Evolutionary conservation across 345 rosid species (phyloP), one percentile per base, ranked within the genome.

Genomic region (Xanthoceras sorbifolium): DNA sequence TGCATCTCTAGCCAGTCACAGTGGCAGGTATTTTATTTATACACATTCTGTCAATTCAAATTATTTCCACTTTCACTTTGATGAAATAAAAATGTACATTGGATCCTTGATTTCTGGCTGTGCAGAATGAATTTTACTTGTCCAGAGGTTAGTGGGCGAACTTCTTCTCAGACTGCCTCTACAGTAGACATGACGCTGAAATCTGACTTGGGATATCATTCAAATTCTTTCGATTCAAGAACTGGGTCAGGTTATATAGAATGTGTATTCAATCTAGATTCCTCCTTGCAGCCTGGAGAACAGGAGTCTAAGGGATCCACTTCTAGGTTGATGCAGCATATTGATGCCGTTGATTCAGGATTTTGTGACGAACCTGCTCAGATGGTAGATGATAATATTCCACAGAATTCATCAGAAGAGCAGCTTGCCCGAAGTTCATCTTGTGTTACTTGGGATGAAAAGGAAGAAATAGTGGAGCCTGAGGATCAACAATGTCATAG

Each of bases 401-500:
- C 77, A 73, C 67, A 36, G 64, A 71, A 75, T 83, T 88, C 85
- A 54, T 82, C 84, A 3, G 83, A 82, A 65, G 86, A 86, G 76
- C 81, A 54, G 72, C 67, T 80, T 75, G 82, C 73, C 54, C 85
- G 67, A 52, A 79, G 82, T 62, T 85, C 92, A 74, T 79, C 90
- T 80, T 83, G 80, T 81, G 90, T 88, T 76, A 84, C 78, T 8
- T 90, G 93, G 98, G 99, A 90, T 80, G 97, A 93, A 84, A 95
- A 95, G 85, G 85, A 75, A 25, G 98, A 95, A 85, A 81, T 87
- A 78, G 78, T 88, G 82, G 88, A 85, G 81, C 80, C 81, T 36
- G 79, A 76, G 78, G 85, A 60, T 76, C 80, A 54, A 70, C 69
- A 83, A 52, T 59, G 40, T 74, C 75, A 84, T 25, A 79, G 50